Evolutionary conservation across 164 flowering plant genomes (phyloP).

Genomic region (Litsea cubeba): DNA sequence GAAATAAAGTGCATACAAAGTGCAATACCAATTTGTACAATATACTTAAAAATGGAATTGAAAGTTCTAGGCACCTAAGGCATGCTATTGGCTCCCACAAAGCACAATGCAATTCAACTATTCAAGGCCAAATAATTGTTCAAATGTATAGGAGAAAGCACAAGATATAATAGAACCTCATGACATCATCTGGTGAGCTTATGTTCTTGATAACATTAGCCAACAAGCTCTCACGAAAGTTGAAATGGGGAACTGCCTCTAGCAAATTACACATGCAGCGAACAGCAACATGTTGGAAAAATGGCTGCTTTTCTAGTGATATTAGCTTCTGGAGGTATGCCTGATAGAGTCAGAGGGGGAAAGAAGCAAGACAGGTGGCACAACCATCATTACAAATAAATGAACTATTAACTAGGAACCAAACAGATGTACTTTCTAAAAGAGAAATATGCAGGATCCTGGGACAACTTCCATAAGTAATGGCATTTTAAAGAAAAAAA

Average conservation of each 20-base stretch:
- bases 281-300: conserved; percentile 50
- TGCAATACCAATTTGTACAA: neutral
- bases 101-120: neutral
- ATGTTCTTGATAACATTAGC: conserved; percentile 57
- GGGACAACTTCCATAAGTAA: neutral
- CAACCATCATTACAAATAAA: neutral
- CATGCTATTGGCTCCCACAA: neutral
- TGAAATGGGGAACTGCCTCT: conserved; percentile 89
- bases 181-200: conserved; percentile 64
- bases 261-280: conserved; percentile 85
- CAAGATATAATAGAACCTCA: conserved; percentile 42
- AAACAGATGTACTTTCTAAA: neutral
- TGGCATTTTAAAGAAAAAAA: neutral
- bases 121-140: neutral
- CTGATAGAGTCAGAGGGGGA: conserved; percentile 27
- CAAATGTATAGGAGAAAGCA: neutral
- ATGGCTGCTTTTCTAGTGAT: conserved; percentile 37
- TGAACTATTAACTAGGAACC: neutral
- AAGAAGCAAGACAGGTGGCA: neutral
- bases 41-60: neutral
- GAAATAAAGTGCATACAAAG: neutral
- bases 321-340: conserved; percentile 80
- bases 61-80: neutral
- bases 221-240: conserved; percentile 72
- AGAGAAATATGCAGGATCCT: neutral